A percentile compares a stretch with the other conserved stretches of the same genome.
Evolutionary conservation across 208 protist genomes (phyloP).

Genomic region (Balamuthia mandrillaris): DNA sequence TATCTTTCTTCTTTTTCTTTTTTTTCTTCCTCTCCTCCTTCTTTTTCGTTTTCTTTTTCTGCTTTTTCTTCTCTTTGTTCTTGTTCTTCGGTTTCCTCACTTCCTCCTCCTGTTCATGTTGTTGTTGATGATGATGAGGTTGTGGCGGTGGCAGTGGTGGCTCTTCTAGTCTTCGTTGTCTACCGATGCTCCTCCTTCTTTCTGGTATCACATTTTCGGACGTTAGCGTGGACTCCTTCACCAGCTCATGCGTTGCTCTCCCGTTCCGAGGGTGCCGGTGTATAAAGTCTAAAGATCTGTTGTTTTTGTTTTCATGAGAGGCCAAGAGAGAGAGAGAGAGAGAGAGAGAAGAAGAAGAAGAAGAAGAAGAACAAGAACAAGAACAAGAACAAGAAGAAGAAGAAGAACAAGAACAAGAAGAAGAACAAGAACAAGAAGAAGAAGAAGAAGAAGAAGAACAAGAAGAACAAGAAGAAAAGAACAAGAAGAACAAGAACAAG

Average conservation of each 20-base stretch:
- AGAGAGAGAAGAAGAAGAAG: conserved; percentile 32
- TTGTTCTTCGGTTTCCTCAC: not conserved
- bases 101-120: not conserved
- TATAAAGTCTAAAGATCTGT: not conserved
- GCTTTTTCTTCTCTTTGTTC: not conserved
- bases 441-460: not conserved
- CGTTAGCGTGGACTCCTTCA: too few species aligned
- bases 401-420: conserved; percentile 56
- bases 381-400: conserved; percentile 58
- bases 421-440: conserved; percentile 61
- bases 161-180: too few species aligned
- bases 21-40: not conserved
- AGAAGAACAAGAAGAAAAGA: too few species aligned
- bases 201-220: too few species aligned
- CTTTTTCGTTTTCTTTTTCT: not conserved
- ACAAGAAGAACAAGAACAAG: not conserved
- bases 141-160: too few species aligned
- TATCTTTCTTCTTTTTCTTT: not conserved
- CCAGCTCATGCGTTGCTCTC: too few species aligned
- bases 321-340: too few species aligned
- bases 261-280: not conserved
- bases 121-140: too few species aligned
- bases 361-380: conserved; percentile 48
- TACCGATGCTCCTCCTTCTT: too few species aligned
- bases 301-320: conserved; percentile 28